Evolutionary conservation across 1,284 basidiomycete species (phyloP).

Genomic region (Leccinum solheimii): DNA sequence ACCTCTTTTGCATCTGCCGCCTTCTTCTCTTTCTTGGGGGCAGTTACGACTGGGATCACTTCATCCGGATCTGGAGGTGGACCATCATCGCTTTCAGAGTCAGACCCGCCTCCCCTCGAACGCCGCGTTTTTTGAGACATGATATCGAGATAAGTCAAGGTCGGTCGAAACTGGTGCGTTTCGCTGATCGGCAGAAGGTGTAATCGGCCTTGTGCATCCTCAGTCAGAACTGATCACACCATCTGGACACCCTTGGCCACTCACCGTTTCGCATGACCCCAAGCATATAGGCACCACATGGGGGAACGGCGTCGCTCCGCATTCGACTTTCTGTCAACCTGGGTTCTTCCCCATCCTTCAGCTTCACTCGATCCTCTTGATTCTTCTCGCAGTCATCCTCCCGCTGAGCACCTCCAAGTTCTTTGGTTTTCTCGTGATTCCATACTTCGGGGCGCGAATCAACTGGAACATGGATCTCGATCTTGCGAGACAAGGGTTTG

Average conservation of each 20-base stretch:
- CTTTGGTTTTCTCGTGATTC: constrained; percentile 66
- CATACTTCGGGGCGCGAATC: constrained; percentile 77
- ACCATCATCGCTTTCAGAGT: constrained; percentile 74
- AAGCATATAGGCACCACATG: constrained; percentile 66
- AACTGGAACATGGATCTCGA: constrained; percentile 76
- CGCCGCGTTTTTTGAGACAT: constrained; percentile 62
- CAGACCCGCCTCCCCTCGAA: constrained; percentile 46
- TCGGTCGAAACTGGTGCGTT: constrained; percentile 77
- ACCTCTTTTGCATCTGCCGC: constrained; percentile 65
- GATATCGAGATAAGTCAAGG: constrained; percentile 74
- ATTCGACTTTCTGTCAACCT: constrained; percentile 67
- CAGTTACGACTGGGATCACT: constrained; percentile 42
- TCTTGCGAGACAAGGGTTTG: constrained; percentile 58
- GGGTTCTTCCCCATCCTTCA: constrained; percentile 54
- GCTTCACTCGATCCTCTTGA: constrained; percentile 53
- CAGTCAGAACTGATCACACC: constrained; percentile 13
- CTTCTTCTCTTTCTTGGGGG: constrained; percentile 61
- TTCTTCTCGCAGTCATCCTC: constrained; percentile 77
- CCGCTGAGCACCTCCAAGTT: constrained; percentile 59
- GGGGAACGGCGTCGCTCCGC: constrained; percentile 67
- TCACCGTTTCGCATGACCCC: constrained; percentile 71
- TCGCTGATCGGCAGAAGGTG: constrained; percentile 77
- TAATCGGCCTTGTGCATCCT: constrained; percentile 54
- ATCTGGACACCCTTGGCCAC: constrained; percentile 16
- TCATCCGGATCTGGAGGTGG: constrained; percentile 80